phyloP scores from a whole-genome alignment of 2,329 filamentous ascomycete species.

The Periconia sp. region DNA sequence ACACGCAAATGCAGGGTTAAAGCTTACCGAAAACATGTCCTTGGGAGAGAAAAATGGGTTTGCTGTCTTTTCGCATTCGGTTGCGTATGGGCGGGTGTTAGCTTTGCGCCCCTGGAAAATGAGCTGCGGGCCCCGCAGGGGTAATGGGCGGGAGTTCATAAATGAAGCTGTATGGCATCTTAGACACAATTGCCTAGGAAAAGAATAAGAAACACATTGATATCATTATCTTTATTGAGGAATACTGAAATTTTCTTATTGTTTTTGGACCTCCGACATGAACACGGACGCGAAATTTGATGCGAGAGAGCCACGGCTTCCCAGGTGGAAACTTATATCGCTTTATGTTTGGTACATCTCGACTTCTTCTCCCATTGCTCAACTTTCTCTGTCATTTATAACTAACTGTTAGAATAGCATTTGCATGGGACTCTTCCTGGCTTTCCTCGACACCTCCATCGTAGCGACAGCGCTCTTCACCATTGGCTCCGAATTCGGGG shows the following conservation, averaged over 20 bases:
- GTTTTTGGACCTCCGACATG: no score
- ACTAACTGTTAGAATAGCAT: neutral
- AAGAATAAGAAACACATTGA: no score
- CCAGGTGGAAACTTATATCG: neutral
- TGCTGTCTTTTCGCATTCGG: neutral
- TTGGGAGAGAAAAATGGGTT: no score
- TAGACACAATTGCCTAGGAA: no score
- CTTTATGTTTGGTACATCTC: neutral
- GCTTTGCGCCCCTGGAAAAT: neutral
- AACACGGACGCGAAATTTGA: neutral
- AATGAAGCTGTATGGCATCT: neutral
- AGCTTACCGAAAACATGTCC: no score
- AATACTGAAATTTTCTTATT: no score
- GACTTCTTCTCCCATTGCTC: neutral
- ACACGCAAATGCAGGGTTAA: no score
- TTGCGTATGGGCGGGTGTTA: neutral
- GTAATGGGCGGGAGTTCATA: neutral
- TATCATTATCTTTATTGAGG: no score
- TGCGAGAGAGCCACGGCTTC: neutral
- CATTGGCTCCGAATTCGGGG: neutral
- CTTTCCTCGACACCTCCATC: slow-evolving; percentile 3
- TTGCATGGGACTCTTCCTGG: slow-evolving; percentile 1
- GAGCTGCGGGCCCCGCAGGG: neutral
- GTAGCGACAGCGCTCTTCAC: slow-evolving; percentile 1
- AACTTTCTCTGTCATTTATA: neutral